Conservation (phyloP, 495 filamentous ascomycete species). For the Aspergillus baeticus region DNA sequence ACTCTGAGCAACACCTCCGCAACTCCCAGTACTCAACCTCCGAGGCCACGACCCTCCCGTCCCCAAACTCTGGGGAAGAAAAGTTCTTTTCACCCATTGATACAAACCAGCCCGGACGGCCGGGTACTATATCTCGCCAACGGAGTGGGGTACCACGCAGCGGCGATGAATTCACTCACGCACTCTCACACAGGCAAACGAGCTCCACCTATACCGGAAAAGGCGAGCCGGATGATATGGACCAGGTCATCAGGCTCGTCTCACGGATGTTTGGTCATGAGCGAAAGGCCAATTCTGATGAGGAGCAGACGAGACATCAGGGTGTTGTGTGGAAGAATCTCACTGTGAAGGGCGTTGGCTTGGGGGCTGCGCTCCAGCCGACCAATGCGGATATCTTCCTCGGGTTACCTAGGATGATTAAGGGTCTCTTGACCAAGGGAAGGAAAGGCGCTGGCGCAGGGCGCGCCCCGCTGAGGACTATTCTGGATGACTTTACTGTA, state of each 20-base stretch:
- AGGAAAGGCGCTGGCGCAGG: constrained; percentile 40
- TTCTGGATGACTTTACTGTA: constrained; percentile 61
- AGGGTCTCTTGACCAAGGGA: constrained; percentile 40
- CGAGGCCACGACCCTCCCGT: not conserved
- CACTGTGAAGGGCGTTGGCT: constrained; percentile 64
- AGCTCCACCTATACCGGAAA: constrained; percentile 29
- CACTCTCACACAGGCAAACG: constrained; percentile 51
- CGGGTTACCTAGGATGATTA: constrained; percentile 52
- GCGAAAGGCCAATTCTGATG: constrained; percentile 60
- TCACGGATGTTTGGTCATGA: constrained; percentile 64
- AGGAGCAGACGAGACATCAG: constrained; percentile 59
- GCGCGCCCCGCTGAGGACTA: constrained; percentile 57
- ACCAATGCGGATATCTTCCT: constrained; percentile 64
- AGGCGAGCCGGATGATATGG: constrained; percentile 45
- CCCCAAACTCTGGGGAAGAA: not conserved
- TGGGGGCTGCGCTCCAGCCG: constrained; percentile 66
- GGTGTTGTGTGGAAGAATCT: constrained; percentile 61
- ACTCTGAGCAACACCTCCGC: not conserved
- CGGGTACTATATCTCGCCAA: not conserved
- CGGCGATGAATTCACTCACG: constrained; percentile 52
- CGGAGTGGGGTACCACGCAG: constrained; percentile 19
- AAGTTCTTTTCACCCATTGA: constrained; percentile 5
- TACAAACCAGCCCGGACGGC: not conserved
- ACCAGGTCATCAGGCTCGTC: constrained; percentile 58
- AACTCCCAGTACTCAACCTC: not conserved